Evolutionary conservation across 208 protist genomes (phyloP), one percentile per base, ranked within the genome.

Genomic region (Acanthamoeba polyphaga): DNA sequence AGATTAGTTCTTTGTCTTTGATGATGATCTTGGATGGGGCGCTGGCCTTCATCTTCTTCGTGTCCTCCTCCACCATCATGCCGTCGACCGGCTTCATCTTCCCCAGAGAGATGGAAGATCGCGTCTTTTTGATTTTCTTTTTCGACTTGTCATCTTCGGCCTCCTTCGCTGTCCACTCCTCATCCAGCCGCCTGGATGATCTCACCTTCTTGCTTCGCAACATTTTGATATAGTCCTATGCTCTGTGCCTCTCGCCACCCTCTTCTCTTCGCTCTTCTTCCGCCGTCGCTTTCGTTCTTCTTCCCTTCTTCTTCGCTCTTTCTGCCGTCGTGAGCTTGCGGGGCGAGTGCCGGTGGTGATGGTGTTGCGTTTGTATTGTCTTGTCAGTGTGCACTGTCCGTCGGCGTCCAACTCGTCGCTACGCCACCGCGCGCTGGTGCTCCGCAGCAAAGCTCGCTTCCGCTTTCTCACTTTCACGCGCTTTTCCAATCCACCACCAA

Each of bases 141-240:
- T 49, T 58, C 27, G 76, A 53, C 19, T 84, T 55, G 0, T 84
- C 76, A 27, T 49, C 43, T 38, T 46, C 76, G 17, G 76, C 76
- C 46, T 84, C 76, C 76, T 84, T 55, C 17, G 43, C 76, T 29
- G n/a, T 13, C 32, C 68, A 32, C 68, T 76, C 68, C 68, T 76
- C 68, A 13, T 76, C n/a, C n/a, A 84, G 46, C 43, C 22, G 15
- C 5, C 76, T 34, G 7, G 76, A 84, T 5, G 76, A 84, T 19
- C 76, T 49, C 76, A 84, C 76, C 32, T 84, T 84, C 76, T 84
- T 84, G 43, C 76, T 46, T 19, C 32, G 76, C 76, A 74, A 17
- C 58, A 64, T 64, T 64, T 27, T 64, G 4, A 17, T 64, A 17
- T 55, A 1, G n/a, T 62, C 17, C 58, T 7, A 24, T 9, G 53